A percentile compares a stretch with the other conserved stretches of the same genome.
Conservation (phyloP, 768 basidiomycete genomes). For the Sistotremastrum suecicum region DNA sequence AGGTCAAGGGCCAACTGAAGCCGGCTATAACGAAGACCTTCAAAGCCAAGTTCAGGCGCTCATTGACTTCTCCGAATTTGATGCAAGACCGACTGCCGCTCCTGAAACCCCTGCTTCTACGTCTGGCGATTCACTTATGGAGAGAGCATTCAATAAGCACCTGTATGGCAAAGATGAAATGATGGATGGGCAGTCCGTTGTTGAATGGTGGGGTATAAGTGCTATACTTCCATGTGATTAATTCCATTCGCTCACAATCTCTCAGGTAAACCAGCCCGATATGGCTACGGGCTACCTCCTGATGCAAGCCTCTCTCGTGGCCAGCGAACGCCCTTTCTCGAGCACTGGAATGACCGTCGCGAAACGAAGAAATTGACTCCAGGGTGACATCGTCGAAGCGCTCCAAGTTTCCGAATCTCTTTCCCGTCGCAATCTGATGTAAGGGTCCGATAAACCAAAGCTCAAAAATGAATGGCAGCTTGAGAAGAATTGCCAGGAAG, state of each 20-base stretch:
- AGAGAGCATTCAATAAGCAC: background rate
- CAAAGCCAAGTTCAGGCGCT: too few species aligned
- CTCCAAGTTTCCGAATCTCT: slow-evolving; percentile 13
- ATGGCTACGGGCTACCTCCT: slow-evolving; percentile 16
- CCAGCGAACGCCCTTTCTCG: slow-evolving; percentile 13
- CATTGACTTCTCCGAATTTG: too few species aligned
- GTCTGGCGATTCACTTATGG: too few species aligned
- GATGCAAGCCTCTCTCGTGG: slow-evolving; percentile 15
- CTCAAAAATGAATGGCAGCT: too few species aligned
- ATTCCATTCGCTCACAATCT: background rate
- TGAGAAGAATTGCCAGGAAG: too few species aligned
- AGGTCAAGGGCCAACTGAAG: background rate
- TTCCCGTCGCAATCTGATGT: slow-evolving; percentile 10
- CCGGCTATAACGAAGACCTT: too few species aligned
- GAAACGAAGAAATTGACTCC: slow-evolving; percentile 12
- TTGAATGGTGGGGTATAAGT: slow-evolving; percentile 16
- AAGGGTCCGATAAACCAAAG: too few species aligned
- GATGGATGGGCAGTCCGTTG: slow-evolving; percentile 1
- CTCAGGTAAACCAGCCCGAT: slow-evolving; percentile 9
- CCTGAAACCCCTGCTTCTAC: too few species aligned
- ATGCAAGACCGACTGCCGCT: too few species aligned
- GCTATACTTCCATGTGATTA: background rate
- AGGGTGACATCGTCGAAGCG: slow-evolving; percentile 14
- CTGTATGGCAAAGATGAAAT: slow-evolving; percentile 1
- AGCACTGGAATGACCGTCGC: slow-evolving; percentile 10